Conservation (phyloP, 176 grass and related monocot species). For the Triticum turgidum region DNA sequence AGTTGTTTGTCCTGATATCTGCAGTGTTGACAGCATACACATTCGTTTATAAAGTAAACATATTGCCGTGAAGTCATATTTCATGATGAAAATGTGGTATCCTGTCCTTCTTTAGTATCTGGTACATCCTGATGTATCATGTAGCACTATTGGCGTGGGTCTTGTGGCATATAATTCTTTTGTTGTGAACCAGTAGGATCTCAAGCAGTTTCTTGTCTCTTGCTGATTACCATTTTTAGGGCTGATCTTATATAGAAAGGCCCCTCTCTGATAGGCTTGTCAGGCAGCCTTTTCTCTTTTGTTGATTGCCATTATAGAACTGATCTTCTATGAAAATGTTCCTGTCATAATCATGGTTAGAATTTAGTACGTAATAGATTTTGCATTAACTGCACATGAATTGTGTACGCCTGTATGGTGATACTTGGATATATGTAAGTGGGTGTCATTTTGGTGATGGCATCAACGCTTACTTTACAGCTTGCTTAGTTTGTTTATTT, state of each 20-base stretch:
- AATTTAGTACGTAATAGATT: not conserved
- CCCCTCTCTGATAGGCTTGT: no score
- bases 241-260: no score
- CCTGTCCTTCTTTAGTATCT: not conserved
- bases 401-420: not conserved
- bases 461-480: not conserved
- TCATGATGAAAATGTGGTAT: not conserved
- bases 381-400: not conserved
- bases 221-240: no score
- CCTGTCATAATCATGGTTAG: not conserved
- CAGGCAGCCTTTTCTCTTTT: no score
- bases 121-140: slow-evolving; percentile 5
- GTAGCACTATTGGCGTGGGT: not conserved
- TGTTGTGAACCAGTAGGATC: not conserved
- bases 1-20: slow-evolving; percentile 20
- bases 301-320: not conserved
- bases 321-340: not conserved
- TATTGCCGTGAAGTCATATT: not conserved
- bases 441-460: not conserved
- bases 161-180: not conserved
- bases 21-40: not conserved
- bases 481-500: not conserved
- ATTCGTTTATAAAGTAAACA: slow-evolving; percentile 1
- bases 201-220: no score
- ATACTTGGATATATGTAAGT: not conserved